A percentile compares a stretch with the other conserved stretches of the same genome.
Evolutionary conservation across 768 basidiomycete genomes (phyloP).

Genomic region (Boletus rufocinnamomeus): DNA sequence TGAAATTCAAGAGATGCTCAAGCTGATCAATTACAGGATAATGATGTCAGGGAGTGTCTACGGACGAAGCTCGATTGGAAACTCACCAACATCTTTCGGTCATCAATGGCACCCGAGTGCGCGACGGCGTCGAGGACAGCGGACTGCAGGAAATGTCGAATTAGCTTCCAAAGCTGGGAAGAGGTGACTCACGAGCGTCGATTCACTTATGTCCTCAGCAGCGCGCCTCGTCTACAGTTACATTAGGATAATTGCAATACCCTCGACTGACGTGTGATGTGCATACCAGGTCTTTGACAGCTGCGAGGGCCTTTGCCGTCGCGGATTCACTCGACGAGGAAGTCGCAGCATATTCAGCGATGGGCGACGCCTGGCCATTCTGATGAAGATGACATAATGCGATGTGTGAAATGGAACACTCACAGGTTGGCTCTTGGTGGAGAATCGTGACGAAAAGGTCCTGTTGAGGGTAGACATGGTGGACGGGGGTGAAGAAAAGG

Average conservation of each 20-base stretch:
- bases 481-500: slow-evolving; percentile 9
- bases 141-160: slow-evolving; percentile 39
- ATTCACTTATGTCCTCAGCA: slow-evolving; percentile 34
- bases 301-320: slow-evolving; percentile 27
- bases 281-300: slow-evolving; percentile 34
- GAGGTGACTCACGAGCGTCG: slow-evolving; percentile 22
- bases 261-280: not conserved
- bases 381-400: not conserved
- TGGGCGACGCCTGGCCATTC: slow-evolving; percentile 18
- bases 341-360: slow-evolving; percentile 7
- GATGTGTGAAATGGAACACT: slow-evolving; percentile 1
- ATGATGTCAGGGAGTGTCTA: not conserved
- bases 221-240: slow-evolving; percentile 30
- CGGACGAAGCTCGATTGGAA: not conserved
- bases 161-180: not conserved
- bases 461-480: slow-evolving; percentile 33
- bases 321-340: slow-evolving; percentile 18
- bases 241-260: not conserved
- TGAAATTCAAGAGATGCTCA: slow-evolving; percentile 65
- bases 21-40: slow-evolving; percentile 44
- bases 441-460: slow-evolving; percentile 34
- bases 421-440: slow-evolving; percentile 30
- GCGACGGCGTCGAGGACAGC: slow-evolving; percentile 61
- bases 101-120: slow-evolving; percentile 66
- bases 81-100: slow-evolving; percentile 73